A percentile compares a stretch with the other conserved stretches of the same genome.
Conservation (phyloP, 352 stramenopile genomes). For the Phytophthora pisi region DNA sequence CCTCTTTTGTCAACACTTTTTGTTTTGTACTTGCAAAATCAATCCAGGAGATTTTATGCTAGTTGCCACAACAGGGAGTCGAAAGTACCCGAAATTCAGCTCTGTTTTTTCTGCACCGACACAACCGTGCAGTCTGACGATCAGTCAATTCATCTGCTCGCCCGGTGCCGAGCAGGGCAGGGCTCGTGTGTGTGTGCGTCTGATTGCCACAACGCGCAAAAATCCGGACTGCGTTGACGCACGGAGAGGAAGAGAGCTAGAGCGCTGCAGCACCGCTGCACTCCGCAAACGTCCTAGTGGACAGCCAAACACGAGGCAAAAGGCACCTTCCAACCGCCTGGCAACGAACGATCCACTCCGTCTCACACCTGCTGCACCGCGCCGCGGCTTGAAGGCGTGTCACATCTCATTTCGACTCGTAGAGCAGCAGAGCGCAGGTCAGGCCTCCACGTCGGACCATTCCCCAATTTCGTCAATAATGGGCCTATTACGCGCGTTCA, state of each 20-base stretch:
- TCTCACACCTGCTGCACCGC: slow-evolving; percentile 16
- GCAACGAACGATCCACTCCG: slow-evolving; percentile 20
- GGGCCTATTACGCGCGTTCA: slow-evolving; percentile 27
- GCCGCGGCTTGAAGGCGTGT: slow-evolving; percentile 8
- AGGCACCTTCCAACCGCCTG: slow-evolving; percentile 13
- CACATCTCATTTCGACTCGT: slow-evolving; percentile 30
- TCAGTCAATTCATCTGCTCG: slow-evolving; percentile 23
- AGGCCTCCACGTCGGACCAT: slow-evolving; percentile 17
- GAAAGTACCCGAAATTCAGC: slow-evolving; percentile 12
- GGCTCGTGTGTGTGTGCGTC: background rate
- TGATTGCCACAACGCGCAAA: slow-evolving; percentile 22
- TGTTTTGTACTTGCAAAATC: background rate
- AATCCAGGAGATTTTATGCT: background rate
- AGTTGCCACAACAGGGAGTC: background rate
- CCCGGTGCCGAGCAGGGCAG: slow-evolving; percentile 6
- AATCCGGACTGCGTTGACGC: slow-evolving; percentile 30
- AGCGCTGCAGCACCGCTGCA: slow-evolving; percentile 13
- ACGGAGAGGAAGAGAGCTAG: slow-evolving; percentile 14
- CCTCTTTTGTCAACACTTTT: background rate
- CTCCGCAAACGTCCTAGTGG: slow-evolving; percentile 16
- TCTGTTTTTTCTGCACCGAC: slow-evolving; percentile 14
- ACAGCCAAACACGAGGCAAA: slow-evolving; percentile 1
- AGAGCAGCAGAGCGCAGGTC: background rate
- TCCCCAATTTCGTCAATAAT: slow-evolving; percentile 7
- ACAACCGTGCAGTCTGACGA: slow-evolving; percentile 16